Percentiles rank a stretch among this genome's conserved stretches.
These are phyloP conservation scores for Tricladium varicosporioides DNA, from an alignment of 2,329 filamentous ascomycete genomes.

Conservation along the genomic window DNA sequence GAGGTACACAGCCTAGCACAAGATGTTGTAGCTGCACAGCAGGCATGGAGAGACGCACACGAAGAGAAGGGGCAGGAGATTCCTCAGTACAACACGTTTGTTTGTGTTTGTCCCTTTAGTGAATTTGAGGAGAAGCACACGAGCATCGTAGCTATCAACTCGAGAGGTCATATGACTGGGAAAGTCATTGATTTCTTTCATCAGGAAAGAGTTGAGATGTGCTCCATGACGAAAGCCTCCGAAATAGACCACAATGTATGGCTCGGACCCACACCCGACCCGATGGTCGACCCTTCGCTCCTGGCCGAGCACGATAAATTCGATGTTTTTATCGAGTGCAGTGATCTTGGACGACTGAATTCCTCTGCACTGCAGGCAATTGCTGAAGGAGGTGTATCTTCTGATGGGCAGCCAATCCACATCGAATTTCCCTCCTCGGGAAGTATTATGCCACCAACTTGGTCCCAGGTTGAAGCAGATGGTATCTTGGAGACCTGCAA, in stretches of 20 bases:
- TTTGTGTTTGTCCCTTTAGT: conserved; percentile 62
- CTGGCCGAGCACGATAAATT: conserved; percentile 58
- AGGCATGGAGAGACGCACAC: conserved; percentile 67
- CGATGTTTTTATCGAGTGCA: conserved; percentile 86
- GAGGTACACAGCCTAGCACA: conserved; percentile 61
- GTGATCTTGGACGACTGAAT: conserved; percentile 77
- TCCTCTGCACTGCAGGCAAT: conserved; percentile 63
- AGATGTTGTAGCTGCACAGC: conserved; percentile 74
- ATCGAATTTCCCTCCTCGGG: conserved; percentile 92
- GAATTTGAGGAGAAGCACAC: conserved; percentile 70
- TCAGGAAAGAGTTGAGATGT: conserved; percentile 90
- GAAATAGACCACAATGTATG: conserved; percentile 89
- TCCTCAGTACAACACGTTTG: conserved; percentile 81
- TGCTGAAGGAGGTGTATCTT: conserved; percentile 44
- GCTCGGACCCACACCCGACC: conserved; percentile 82
- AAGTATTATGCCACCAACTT: conserved; percentile 82
- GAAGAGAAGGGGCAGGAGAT: conserved; percentile 52
- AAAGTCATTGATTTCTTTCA: conserved; percentile 84
- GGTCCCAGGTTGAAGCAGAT: conserved; percentile 79
- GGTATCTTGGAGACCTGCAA: conserved; percentile 81
- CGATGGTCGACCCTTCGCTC: conserved; percentile 41
- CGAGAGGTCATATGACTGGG: conserved; percentile 68
- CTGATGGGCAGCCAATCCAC: conserved; percentile 40
- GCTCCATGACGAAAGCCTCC: conserved; percentile 82
- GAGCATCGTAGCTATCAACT: conserved; percentile 73